Base-by-base conservation (phyloP, 805 yeast genomes). In the Maudiozyma barnettii region DNA sequence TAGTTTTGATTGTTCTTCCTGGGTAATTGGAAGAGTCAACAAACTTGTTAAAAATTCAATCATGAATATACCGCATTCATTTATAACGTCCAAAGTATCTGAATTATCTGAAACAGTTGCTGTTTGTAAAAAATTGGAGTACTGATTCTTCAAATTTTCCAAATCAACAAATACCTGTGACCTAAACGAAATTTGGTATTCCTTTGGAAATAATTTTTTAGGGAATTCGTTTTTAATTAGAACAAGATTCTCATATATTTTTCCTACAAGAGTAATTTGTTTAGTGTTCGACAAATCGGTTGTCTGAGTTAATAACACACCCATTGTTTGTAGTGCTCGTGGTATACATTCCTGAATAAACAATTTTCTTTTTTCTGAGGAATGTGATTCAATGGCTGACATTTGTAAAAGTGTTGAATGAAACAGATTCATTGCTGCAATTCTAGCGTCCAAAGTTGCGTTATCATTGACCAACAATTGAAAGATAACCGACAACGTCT, bases 321-420 rank as follows among this genome's bases (percentile, higher is more conserved):
- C 40, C 46, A 58, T 48, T 5, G 54, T 42, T 22, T 48, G 46
- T 4, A 59, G 36, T 4, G 54, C 45, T 38, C 51, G 54, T 18
- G 51, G 50, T n/a, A 56, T 45, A 35, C 56, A 54, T 19, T 53
- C 51, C 3, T 41, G 29, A 3, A 55, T 49, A 30, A 61, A 44
- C 2, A 49, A 43, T 35, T 54, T 60, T 36, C 63, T 51, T 23
- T 56, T 53, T 2, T 39, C 30, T 2, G 51, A 43, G 5, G 59
- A 44, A 30, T 43, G 37, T 2, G 55, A 51, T 19, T 51, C 52
- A 0, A 55, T 50, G 1, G 53, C 70, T 49, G 74, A 73, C 45
- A 84, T 68, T 45, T 77, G 81, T 19, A 67, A 63, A 35, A 81
- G 57, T 20, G 83, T 75, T 2, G 77, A 69, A 43, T 73, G 72